Conservation (phyloP, 768 basidiomycete species). For the Auriscalpium vulgare region DNA sequence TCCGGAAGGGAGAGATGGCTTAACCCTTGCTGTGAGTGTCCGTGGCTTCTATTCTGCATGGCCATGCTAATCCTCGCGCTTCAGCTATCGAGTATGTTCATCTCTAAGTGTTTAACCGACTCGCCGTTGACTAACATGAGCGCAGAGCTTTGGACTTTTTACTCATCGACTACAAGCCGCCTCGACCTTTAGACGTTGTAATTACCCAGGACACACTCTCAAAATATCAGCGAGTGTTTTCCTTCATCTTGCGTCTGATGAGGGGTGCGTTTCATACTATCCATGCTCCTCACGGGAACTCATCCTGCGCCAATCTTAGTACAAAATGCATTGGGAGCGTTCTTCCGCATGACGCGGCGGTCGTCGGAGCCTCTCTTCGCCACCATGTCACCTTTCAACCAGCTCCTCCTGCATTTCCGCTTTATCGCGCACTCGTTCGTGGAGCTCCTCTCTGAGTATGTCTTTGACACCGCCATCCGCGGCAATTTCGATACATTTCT, state of each 20-base stretch:
- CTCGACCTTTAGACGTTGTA: slow-evolving; percentile 63
- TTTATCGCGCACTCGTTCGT: slow-evolving; percentile 71
- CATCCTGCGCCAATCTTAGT: slow-evolving; percentile 32
- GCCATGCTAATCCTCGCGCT: not conserved
- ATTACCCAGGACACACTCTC: slow-evolving; percentile 66
- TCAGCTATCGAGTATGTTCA: slow-evolving; percentile 28
- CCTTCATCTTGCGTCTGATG: slow-evolving; percentile 68
- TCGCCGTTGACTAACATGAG: slow-evolving; percentile 4
- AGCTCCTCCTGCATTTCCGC: slow-evolving; percentile 57
- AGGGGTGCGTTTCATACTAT: slow-evolving; percentile 44
- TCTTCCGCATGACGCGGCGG: slow-evolving; percentile 55
- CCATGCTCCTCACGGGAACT: not conserved
- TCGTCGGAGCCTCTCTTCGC: slow-evolving; percentile 44
- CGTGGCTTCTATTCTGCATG: not conserved
- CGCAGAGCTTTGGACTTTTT: slow-evolving; percentile 80
- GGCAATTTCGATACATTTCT: slow-evolving; percentile 71
- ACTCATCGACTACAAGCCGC: slow-evolving; percentile 87
- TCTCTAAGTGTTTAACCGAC: not conserved
- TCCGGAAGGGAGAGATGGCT: slow-evolving; percentile 70
- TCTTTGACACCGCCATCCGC: slow-evolving; percentile 76
- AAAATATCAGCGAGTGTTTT: slow-evolving; percentile 81
- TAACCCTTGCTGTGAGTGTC: slow-evolving; percentile 65
- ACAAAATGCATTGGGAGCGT: slow-evolving; percentile 54
- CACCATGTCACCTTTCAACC: slow-evolving; percentile 44
- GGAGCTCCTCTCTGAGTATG: slow-evolving; percentile 55